Conservation (phyloP, 768 basidiomycete genomes). For the Hericium coralloides region DNA sequence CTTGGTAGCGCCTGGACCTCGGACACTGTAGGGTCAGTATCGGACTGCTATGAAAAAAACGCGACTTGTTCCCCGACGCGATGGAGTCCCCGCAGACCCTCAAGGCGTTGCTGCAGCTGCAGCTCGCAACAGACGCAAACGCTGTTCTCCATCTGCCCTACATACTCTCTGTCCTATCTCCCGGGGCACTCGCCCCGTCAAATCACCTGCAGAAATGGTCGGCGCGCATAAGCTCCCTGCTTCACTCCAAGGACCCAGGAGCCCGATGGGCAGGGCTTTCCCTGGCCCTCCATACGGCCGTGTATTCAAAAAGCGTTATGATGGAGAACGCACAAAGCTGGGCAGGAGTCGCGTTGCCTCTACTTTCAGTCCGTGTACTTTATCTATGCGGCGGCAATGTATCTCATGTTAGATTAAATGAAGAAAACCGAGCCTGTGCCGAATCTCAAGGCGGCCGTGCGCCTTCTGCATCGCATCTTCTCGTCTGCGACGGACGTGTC, state of each 20-base stretch:
- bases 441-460: slow-evolving; percentile 51
- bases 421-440: slow-evolving; percentile 66
- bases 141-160: slow-evolving; percentile 51
- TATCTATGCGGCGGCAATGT: slow-evolving; percentile 18
- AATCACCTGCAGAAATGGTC: slow-evolving; percentile 69
- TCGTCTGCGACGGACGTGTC: slow-evolving; percentile 47
- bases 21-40: background rate
- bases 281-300: slow-evolving; percentile 58
- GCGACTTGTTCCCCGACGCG: background rate
- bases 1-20: background rate
- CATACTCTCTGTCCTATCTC: slow-evolving; percentile 45
- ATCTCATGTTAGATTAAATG: slow-evolving; percentile 1
- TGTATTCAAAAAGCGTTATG: slow-evolving; percentile 49
- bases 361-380: slow-evolving; percentile 55
- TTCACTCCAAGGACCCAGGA: slow-evolving; percentile 71
- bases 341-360: slow-evolving; percentile 54
- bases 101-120: slow-evolving; percentile 58
- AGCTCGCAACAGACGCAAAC: slow-evolving; percentile 61
- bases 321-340: slow-evolving; percentile 66
- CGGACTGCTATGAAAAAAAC: background rate
- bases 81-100: slow-evolving; percentile 33
- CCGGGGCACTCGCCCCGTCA: slow-evolving; percentile 48
- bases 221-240: slow-evolving; percentile 59
- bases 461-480: slow-evolving; percentile 56
- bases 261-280: slow-evolving; percentile 77